phyloP scores from a whole-genome alignment of 495 filamentous ascomycete species.

The Staphylotrichum tortipilum region DNA sequence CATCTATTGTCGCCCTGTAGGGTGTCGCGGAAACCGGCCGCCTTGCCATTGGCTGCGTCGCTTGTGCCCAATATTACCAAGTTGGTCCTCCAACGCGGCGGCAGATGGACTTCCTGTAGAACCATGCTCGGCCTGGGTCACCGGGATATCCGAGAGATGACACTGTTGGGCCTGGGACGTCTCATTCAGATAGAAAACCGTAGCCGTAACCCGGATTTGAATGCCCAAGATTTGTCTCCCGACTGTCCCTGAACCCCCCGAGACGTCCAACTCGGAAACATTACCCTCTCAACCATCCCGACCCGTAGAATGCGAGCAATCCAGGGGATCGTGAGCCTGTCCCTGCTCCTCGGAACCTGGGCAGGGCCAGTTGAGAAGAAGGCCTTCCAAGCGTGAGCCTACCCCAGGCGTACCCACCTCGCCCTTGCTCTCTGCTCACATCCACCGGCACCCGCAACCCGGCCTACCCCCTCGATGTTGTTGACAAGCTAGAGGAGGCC shows the following conservation, averaged over 20 bases:
- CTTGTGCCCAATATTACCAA: not conserved
- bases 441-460: not conserved
- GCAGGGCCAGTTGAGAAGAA: not conserved
- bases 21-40: not conserved
- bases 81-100: not conserved
- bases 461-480: slow-evolving; percentile 4
- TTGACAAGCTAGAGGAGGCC: slow-evolving; percentile 4
- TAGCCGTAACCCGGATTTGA: not conserved
- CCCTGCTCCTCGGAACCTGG: not conserved
- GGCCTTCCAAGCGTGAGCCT: not conserved
- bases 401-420: not conserved
- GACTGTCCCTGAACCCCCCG: not conserved
- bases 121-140: no score
- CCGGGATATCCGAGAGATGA: no score
- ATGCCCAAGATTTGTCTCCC: no score
- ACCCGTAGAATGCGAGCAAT: not conserved
- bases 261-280: not conserved
- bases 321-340: not conserved
- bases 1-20: no score
- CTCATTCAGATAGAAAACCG: not conserved
- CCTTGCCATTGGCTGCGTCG: not conserved
- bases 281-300: not conserved
- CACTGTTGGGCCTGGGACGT: no score
- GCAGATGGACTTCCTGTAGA: no score
- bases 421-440: not conserved